These are phyloP conservation scores for Poterioochromonas sp. DNA, from an alignment of 352 stramenopile species.

Conservation along the genomic window DNA sequence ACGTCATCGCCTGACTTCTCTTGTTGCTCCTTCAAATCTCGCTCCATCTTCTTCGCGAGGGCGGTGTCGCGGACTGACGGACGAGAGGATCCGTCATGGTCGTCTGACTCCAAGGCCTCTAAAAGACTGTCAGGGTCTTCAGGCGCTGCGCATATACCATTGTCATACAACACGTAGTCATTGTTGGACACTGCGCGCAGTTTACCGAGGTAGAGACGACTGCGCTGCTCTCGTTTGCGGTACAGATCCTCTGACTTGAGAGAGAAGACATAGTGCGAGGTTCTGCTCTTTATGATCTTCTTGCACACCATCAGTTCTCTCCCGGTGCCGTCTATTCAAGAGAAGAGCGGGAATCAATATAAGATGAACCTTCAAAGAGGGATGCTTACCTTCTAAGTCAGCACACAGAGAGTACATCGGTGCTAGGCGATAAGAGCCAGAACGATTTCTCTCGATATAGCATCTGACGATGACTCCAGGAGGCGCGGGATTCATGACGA, in stretches of 20 bases:
- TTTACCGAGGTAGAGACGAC: slow-evolving; percentile 72
- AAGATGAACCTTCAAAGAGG: too few species aligned
- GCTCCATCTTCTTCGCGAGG: background rate
- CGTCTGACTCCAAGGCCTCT: background rate
- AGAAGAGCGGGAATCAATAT: background rate
- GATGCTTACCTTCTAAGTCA: slow-evolving; percentile 53
- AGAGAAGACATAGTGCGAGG: slow-evolving; percentile 72
- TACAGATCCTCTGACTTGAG: slow-evolving; percentile 69
- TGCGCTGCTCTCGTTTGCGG: slow-evolving; percentile 61
- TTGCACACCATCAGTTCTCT: slow-evolving; percentile 68
- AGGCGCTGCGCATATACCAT: slow-evolving; percentile 54
- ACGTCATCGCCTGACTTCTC: background rate
- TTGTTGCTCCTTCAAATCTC: slow-evolving; percentile 28
- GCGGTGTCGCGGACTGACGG: background rate
- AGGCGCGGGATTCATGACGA: slow-evolving; percentile 60
- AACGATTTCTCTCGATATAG: slow-evolving; percentile 72
- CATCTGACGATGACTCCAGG: slow-evolving; percentile 67
- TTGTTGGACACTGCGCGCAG: slow-evolving; percentile 63
- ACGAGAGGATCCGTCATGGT: background rate
- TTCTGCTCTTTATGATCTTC: slow-evolving; percentile 60
- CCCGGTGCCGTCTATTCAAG: slow-evolving; percentile 55
- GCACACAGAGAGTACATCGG: slow-evolving; percentile 67
- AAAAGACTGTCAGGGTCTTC: slow-evolving; percentile 25
- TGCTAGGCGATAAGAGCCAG: slow-evolving; percentile 58
- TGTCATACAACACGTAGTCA: slow-evolving; percentile 70